phyloP scores from a whole-genome alignment of 148 eudicot species.

The Vaccinium macrocarpon region DNA sequence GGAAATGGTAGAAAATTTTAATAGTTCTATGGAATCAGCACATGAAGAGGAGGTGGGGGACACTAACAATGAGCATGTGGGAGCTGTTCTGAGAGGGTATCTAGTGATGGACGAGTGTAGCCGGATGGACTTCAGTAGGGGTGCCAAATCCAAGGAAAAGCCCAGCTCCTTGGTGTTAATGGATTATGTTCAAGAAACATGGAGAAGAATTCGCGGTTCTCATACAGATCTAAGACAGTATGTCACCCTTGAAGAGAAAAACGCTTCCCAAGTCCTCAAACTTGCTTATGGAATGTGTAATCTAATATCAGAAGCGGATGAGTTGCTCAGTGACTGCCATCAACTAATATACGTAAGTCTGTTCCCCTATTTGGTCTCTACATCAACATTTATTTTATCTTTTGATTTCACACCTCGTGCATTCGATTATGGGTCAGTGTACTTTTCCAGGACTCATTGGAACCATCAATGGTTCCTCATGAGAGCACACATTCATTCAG shows the following conservation, averaged over 20 bases:
- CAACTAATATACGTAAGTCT: constrained; percentile 39
- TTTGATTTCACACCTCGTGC: constrained; percentile 10
- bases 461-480: constrained; percentile 34
- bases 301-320: constrained; percentile 75
- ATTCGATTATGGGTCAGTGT: constrained; percentile 13
- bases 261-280: constrained; percentile 38
- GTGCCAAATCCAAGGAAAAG: constrained; percentile 34
- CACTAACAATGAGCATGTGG: constrained; percentile 42
- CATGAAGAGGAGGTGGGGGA: constrained; percentile 60
- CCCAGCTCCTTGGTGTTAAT: constrained; percentile 19
- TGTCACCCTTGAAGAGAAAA: constrained; percentile 47
- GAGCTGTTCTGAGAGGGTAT: constrained; percentile 48
- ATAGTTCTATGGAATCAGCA: constrained; percentile 20
- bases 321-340: constrained; percentile 61
- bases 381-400: not conserved
- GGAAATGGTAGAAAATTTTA: constrained; percentile 23
- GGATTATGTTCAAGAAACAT: constrained; percentile 62
- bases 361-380: not conserved
- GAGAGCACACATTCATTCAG: constrained; percentile 49
- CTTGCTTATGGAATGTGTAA: constrained; percentile 54
- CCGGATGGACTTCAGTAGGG: constrained; percentile 61
- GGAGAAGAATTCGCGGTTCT: constrained; percentile 57
- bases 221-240: constrained; percentile 46
- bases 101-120: constrained; percentile 90
- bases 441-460: constrained; percentile 50